These are phyloP conservation scores for Salix brachista DNA, from an alignment of 345 rosid genomes.

Conservation along the genomic window DNA sequence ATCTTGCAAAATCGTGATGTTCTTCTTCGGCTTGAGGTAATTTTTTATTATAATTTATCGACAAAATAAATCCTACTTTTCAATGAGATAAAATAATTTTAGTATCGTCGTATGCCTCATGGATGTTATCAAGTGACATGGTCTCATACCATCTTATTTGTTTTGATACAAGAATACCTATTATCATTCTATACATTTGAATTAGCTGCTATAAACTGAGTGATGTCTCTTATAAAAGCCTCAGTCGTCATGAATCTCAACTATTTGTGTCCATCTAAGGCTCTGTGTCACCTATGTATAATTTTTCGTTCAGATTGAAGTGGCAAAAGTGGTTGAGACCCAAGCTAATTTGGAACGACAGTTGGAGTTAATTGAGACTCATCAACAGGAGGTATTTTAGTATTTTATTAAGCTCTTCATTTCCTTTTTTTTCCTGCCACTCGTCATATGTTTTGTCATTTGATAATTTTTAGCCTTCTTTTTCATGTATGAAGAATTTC, in stretches of 20 bases:
- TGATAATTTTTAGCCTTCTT: background rate
- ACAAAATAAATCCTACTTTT: background rate
- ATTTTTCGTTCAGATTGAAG: conserved; percentile 65
- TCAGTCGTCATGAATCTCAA: background rate
- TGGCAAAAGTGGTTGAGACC: conserved; percentile 94
- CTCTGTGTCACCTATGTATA: background rate
- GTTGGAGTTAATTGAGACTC: conserved; percentile 93
- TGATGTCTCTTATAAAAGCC: background rate
- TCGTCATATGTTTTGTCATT: background rate
- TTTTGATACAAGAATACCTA: background rate
- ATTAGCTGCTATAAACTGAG: background rate
- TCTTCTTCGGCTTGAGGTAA: conserved; percentile 96
- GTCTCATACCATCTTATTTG: background rate
- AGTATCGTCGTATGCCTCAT: background rate
- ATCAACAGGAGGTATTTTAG: conserved; percentile 78
- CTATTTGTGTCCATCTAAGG: background rate
- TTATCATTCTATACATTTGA: background rate
- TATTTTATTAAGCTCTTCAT: background rate
- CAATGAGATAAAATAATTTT: background rate
- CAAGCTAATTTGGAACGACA: conserved; percentile 79
- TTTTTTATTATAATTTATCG: background rate
- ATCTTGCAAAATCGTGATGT: conserved; percentile 95
- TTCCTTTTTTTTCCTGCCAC: background rate
- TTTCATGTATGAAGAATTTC: background rate
- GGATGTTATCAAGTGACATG: conserved; percentile 2